Evolutionary conservation across 108 stramenopile species (phyloP), one percentile per base, ranked within the genome.

Genomic region (Cyclotella baltica): DNA sequence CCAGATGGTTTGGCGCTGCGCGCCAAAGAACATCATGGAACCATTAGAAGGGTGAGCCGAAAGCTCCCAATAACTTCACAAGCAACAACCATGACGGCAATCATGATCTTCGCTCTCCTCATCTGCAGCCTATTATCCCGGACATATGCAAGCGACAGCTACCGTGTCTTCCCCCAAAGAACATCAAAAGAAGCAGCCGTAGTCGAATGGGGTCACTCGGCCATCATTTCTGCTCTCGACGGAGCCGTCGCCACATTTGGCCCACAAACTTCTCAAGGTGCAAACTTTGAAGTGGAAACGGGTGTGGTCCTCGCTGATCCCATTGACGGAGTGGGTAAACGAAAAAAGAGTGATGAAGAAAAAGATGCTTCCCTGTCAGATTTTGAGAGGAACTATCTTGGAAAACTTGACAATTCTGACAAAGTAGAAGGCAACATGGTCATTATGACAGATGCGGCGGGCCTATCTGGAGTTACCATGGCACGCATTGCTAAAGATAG

Each of bases 141-240:
- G 61, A 36, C 67, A 22, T n/a, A 70, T 15, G 31, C 23, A 20
- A 56, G 23, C 30, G 35, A 35, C 31, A 15, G 19, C 27, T 86
- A 84, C 71, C 65, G 74, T 18, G 57, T 64, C 19, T 96, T 83
- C 74, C 96, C 96, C 25, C 91, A 86, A 16, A 70, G 93, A 37
- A 89, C 90, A 18, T 84, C 84, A 25, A 87, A 88, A 65, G 93
- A 94, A 81, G 92, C 92, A 9, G 96, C 96, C 20, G 93, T 96
- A 0, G 52, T 96, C 22, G 96, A 96, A 81, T 96, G 96, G 96
- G 96, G 96, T 34, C 88, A 93, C 70, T 93, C 92, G 4, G 96
- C 93, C 43, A 90, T 94, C 56, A 96, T 89, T 28, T 89, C 90
- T 3, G 96, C 93, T n/a, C 65, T 96, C 48, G 96, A 96, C 83